A percentile compares a stretch with the other conserved stretches of the same genome.
Conservation (phyloP, 1,139 yeast genomes). For the Geotrichum macrosporum region DNA sequence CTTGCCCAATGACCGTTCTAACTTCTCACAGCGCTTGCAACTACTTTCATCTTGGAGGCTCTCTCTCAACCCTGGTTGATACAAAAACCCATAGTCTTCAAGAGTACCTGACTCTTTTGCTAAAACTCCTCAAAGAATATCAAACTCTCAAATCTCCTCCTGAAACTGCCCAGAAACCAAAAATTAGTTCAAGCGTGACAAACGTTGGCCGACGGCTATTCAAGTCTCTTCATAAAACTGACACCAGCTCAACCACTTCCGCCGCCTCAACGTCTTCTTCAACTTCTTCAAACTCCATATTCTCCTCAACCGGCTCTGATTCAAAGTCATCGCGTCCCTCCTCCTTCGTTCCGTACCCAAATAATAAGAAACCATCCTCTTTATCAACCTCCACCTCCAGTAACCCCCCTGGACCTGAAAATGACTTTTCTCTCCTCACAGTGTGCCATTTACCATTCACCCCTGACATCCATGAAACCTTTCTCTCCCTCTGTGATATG, state of each 20-base stretch:
- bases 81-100: slow-evolving; percentile 23
- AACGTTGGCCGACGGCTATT: slow-evolving; percentile 31
- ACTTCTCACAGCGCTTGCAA: slow-evolving; percentile 23
- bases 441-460: slow-evolving; percentile 32
- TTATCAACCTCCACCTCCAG: slow-evolving; percentile 2
- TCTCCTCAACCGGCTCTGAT: slow-evolving; percentile 1
- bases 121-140: slow-evolving; percentile 29
- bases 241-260: slow-evolving; percentile 1
- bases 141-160: slow-evolving; percentile 25
- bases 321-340: slow-evolving; percentile 1
- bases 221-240: slow-evolving; percentile 26
- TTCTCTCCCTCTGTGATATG: slow-evolving; percentile 31
- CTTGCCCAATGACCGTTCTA: not conserved
- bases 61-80: slow-evolving; percentile 26
- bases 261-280: slow-evolving; percentile 1
- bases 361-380: not conserved
- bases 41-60: slow-evolving; percentile 31
- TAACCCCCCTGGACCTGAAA: slow-evolving; percentile 6
- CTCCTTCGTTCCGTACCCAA: not conserved
- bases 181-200: slow-evolving; percentile 24
- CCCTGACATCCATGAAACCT: slow-evolving; percentile 35
- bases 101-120: slow-evolving; percentile 26
- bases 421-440: slow-evolving; percentile 27
- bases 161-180: slow-evolving; percentile 25
- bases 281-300: not conserved